Evolutionary conservation across 202 grass and related monocot genomes (phyloP), one percentile per base, ranked within the genome.

Genomic region (Digitaria exilis): DNA sequence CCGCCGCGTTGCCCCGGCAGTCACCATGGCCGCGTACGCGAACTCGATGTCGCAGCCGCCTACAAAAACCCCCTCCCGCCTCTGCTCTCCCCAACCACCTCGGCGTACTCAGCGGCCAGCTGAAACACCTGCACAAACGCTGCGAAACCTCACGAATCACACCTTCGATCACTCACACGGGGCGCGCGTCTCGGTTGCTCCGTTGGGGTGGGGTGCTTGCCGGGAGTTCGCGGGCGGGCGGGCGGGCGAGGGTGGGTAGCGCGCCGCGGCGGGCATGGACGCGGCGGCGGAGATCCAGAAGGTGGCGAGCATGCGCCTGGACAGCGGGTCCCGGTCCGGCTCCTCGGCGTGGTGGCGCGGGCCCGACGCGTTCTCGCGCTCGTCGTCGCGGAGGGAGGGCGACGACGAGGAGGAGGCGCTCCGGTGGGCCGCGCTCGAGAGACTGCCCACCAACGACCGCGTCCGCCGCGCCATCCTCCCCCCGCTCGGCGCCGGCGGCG

Each of bases 321-420:
- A 82, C 48, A 74, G 75, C 62, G 86, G 80, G 4, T 97, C 89
- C 19, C 66, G 25, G 69, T 71, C 69, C 16, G 69, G 43, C 15
- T 71, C 69, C 69, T 60, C 57, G 1, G 17, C 89, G 54, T 97
- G 89, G 92, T 75, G 89, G 44, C 75, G 87, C 59, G 87, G 81
- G 21, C 60, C 86, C 6, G 94, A 92, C 56, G 81, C 91, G 11
- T 97, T 97, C 86, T 90, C 88, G 64, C 70, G 81, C 18, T 94
- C 95, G 21, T 87, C 86, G 0, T 72, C 28, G 45, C 16, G 69
- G 26, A 11, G 9, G 7, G 43, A 7, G 69, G 56, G 78, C 49
- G 90, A 94, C 48, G 84, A 95, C 84, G 95, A 97, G 44, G 92
- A 97, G 90, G 95, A 95, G 90, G 88, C 92, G 25, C 75, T 97